phyloP scores from a whole-genome alignment of 1,139 yeast species.

The Pichia sp. region DNA sequence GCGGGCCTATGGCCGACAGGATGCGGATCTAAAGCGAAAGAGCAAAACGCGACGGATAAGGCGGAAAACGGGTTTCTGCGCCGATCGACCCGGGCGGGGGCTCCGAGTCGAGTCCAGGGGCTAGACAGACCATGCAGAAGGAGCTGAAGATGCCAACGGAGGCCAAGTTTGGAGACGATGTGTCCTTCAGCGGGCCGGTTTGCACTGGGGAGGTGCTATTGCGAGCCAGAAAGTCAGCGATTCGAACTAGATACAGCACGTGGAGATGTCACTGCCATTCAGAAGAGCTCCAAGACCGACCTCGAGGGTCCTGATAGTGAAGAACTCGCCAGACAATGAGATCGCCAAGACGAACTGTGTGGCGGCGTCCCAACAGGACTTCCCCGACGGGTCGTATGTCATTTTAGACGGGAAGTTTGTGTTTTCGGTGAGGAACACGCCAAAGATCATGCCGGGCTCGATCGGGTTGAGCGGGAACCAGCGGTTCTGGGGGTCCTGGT shows the following conservation, averaged over 20 bases:
- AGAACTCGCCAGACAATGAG: constrained; percentile 61
- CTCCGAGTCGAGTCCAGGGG: too few species aligned
- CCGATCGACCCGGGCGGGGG: too few species aligned
- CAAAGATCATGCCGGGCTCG: constrained; percentile 57
- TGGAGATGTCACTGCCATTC: constrained; percentile 35
- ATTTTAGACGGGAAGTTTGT: constrained; percentile 73
- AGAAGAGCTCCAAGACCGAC: constrained; percentile 42
- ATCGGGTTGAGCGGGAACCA: constrained; percentile 85
- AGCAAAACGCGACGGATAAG: too few species aligned
- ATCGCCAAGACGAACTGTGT: constrained; percentile 67
- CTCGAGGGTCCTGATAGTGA: constrained; percentile 41
- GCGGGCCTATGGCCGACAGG: too few species aligned
- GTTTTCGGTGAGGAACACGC: constrained; percentile 63
- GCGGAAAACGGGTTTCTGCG: too few species aligned
- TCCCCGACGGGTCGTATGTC: constrained; percentile 58
- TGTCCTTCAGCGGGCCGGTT: too few species aligned
- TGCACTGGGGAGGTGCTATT: not conserved
- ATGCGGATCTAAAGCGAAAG: too few species aligned
- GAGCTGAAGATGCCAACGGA: too few species aligned
- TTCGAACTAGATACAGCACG: not conserved
- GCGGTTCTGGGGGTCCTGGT: constrained; percentile 90
- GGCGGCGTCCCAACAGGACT: constrained; percentile 76
- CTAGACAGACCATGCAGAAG: too few species aligned
- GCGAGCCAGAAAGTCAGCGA: not conserved
- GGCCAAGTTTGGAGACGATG: too few species aligned